phyloP scores from a whole-genome alignment of 495 filamentous ascomycete genomes.

The Tetracladium marchalianum region DNA sequence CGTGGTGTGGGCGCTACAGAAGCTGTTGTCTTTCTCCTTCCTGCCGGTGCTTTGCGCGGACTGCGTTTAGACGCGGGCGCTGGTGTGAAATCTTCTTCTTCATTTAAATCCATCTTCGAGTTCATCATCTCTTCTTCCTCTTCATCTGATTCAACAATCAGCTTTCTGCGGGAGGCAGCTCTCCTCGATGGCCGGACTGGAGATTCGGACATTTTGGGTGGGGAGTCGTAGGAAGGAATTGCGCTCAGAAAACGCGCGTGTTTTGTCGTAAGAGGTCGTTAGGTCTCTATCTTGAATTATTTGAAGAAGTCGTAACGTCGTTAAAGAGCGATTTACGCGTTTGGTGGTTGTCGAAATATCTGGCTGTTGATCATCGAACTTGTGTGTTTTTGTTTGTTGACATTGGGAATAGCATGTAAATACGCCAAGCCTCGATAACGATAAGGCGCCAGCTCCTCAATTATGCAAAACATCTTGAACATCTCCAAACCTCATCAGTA shows the following conservation, averaged over 20 bases:
- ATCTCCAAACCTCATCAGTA: background rate
- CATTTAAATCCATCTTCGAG: slow-evolving; percentile 44
- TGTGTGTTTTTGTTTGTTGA: background rate
- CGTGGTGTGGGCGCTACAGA: slow-evolving; percentile 24
- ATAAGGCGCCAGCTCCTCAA: no score
- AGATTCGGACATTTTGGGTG: slow-evolving; percentile 19
- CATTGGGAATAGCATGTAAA: background rate
- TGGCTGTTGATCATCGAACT: background rate
- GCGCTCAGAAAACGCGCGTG: no score
- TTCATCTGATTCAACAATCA: slow-evolving; percentile 65
- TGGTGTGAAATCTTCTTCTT: slow-evolving; percentile 71
- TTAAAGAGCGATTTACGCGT: slow-evolving; percentile 4
- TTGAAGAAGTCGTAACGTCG: background rate
- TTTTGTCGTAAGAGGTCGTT: no score
- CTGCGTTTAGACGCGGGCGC: slow-evolving; percentile 39
- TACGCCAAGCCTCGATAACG: background rate
- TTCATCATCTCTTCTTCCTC: slow-evolving; percentile 48
- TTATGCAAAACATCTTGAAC: no score
- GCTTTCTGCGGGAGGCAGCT: slow-evolving; percentile 56
- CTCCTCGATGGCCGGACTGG: slow-evolving; percentile 68
- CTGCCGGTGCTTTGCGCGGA: slow-evolving; percentile 34
- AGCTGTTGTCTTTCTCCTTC: slow-evolving; percentile 47
- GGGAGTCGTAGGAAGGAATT: no score
- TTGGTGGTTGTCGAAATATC: background rate
- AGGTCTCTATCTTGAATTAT: no score